Conservation (phyloP, 73 alveolate species). For the Tetrahymena borealis region DNA sequence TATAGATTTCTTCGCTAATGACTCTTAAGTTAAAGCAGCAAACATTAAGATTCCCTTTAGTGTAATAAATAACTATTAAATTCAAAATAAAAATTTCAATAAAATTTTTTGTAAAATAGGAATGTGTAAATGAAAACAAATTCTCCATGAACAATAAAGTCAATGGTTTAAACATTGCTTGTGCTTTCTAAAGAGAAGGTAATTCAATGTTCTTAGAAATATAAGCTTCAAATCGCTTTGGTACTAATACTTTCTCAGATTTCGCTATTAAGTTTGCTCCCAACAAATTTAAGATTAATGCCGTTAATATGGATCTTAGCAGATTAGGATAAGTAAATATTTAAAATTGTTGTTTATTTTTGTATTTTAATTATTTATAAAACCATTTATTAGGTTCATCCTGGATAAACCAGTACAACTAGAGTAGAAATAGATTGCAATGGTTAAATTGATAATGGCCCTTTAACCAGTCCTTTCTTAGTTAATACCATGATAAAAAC, state of each 20-base stretch:
- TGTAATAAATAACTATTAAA: not conserved
- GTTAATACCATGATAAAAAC: constrained; percentile 30
- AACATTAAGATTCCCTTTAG: not conserved
- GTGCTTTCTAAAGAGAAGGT: not conserved
- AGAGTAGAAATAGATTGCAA: not conserved
- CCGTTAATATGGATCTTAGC: not conserved
- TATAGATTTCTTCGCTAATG: not conserved
- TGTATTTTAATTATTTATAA: not conserved
- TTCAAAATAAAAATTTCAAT: not conserved
- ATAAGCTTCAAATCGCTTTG: not conserved
- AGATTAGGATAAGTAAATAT: not conserved
- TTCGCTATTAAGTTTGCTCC: not conserved
- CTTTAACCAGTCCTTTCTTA: constrained; percentile 25
- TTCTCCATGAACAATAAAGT: not conserved
- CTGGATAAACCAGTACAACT: constrained; percentile 5
- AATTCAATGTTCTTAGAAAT: not conserved
- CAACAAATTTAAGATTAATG: not conserved
- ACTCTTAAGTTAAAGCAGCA: not conserved
- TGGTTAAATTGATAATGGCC: constrained; percentile 26
- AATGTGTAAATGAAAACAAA: not conserved
- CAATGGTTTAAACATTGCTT: not conserved
- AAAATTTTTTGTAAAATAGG: not conserved
- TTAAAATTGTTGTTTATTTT: not conserved
- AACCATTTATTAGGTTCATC: not conserved
- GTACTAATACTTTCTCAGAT: not conserved